Evolutionary conservation across 768 basidiomycete genomes (phyloP).

Genomic region (Cystobasidium onofrii): DNA sequence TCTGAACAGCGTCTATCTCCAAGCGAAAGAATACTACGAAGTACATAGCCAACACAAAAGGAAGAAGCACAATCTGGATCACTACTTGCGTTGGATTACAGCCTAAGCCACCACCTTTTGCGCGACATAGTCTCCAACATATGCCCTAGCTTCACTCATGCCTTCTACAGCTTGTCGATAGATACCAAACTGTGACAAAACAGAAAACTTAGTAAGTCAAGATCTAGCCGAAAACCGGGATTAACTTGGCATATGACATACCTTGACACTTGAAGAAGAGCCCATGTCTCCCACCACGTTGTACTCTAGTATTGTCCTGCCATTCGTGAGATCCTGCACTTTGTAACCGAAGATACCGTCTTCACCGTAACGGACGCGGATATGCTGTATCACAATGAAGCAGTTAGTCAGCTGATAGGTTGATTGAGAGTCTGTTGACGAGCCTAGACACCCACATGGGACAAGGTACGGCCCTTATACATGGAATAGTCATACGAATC

Average conservation of each 20-base stretch:
- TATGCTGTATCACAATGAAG: no score
- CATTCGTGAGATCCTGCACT: neutral
- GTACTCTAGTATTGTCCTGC: neutral
- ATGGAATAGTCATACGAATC: neutral
- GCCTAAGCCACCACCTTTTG: neutral
- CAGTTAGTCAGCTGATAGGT: no score
- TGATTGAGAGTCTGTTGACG: no score
- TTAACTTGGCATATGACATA: no score
- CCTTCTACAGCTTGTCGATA: constrained; percentile 16
- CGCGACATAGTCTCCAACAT: constrained; percentile 16
- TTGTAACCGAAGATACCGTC: constrained; percentile 14
- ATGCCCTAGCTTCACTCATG: constrained; percentile 2
- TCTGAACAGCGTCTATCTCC: no score
- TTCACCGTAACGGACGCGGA: constrained; percentile 4
- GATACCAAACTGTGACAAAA: constrained; percentile 8
- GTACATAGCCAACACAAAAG: neutral
- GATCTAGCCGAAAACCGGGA: no score
- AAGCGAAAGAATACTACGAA: neutral
- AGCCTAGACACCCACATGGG: neutral
- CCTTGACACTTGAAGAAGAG: constrained; percentile 10
- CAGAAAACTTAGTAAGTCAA: neutral
- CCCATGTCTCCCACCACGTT: constrained; percentile 8
- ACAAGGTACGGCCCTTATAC: neutral
- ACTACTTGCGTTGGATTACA: neutral
- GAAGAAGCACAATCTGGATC: no score